Percentiles rank a stretch among this genome's conserved stretches.
Evolutionary conservation across 164 flowering plant species (phyloP).

Genomic region (Saururus chinensis): DNA sequence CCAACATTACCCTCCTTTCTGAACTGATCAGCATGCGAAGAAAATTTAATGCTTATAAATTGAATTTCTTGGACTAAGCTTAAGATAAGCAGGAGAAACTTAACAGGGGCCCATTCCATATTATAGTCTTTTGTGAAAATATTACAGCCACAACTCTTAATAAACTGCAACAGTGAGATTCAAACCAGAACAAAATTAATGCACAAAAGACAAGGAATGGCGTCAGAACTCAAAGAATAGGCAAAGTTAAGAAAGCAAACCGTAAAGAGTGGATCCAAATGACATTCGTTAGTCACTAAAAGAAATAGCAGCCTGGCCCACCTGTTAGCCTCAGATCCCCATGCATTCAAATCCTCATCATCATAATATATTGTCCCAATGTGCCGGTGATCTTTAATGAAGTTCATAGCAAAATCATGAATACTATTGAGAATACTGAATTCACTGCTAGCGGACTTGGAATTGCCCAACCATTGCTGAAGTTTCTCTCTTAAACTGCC

Average conservation of each 20-base stretch:
- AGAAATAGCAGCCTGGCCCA: slow-evolving; percentile 84
- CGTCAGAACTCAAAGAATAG: background rate
- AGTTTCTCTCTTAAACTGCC: slow-evolving; percentile 50
- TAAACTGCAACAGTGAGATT: slow-evolving; percentile 42
- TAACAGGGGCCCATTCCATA: slow-evolving; percentile 31
- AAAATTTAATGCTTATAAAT: slow-evolving; percentile 25
- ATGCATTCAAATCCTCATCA: slow-evolving; percentile 73
- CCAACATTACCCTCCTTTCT: slow-evolving; percentile 13
- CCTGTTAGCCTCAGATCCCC: slow-evolving; percentile 57
- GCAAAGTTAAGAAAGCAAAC: slow-evolving; percentile 21
- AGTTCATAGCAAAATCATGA: slow-evolving; percentile 40
- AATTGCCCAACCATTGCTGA: slow-evolving; percentile 47
- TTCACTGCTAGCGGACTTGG: slow-evolving; percentile 10
- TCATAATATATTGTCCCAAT: slow-evolving; percentile 31
- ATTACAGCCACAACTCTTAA: slow-evolving; percentile 32
- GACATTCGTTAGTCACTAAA: slow-evolving; percentile 32
- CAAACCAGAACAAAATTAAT: background rate
- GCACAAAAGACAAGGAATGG: background rate
- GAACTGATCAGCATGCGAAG: slow-evolving; percentile 11
- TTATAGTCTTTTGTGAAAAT: slow-evolving; percentile 21
- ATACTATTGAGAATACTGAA: slow-evolving; percentile 28
- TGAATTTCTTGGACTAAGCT: slow-evolving; percentile 67
- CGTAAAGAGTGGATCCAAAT: slow-evolving; percentile 39
- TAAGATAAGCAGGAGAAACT: slow-evolving; percentile 50
- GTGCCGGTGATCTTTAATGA: slow-evolving; percentile 14